phyloP scores from a whole-genome alignment of 179 eudicot genomes.

The Corrigiola litoralis region DNA sequence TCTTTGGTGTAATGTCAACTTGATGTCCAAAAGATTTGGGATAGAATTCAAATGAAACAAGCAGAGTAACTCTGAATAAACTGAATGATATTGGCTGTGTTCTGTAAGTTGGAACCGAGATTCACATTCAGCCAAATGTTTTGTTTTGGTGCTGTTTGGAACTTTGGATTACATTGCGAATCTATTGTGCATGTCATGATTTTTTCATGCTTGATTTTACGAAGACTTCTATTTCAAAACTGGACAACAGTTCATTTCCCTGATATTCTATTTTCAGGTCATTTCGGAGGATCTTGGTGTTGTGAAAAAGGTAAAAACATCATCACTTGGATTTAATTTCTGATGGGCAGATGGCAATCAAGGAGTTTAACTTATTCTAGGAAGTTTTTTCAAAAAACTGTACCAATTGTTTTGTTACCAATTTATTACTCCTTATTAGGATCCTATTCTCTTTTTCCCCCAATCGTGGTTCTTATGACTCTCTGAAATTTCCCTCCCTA shows the following conservation, averaged over 20 bases:
- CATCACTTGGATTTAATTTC: not conserved
- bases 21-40: not conserved
- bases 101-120: not conserved
- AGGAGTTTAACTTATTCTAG: not conserved
- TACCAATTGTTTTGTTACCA: not conserved
- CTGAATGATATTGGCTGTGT: not conserved
- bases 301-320: slow-evolving; percentile 68
- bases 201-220: not conserved
- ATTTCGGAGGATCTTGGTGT: slow-evolving; percentile 84
- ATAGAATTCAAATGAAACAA: not conserved
- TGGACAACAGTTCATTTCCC: not conserved
- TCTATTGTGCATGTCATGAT: not conserved
- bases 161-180: not conserved
- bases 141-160: not conserved
- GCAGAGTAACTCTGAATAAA: not conserved
- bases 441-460: too few species aligned
- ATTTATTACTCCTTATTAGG: too few species aligned
- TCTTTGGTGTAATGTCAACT: not conserved
- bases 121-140: not conserved
- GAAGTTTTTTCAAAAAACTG: not conserved
- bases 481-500: too few species aligned
- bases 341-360: not conserved
- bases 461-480: too few species aligned
- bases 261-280: slow-evolving; percentile 49
- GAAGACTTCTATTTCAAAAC: not conserved